These are phyloP conservation scores for Mycena haematopus DNA, from an alignment of 768 basidiomycete species.

Conservation along the genomic window DNA sequence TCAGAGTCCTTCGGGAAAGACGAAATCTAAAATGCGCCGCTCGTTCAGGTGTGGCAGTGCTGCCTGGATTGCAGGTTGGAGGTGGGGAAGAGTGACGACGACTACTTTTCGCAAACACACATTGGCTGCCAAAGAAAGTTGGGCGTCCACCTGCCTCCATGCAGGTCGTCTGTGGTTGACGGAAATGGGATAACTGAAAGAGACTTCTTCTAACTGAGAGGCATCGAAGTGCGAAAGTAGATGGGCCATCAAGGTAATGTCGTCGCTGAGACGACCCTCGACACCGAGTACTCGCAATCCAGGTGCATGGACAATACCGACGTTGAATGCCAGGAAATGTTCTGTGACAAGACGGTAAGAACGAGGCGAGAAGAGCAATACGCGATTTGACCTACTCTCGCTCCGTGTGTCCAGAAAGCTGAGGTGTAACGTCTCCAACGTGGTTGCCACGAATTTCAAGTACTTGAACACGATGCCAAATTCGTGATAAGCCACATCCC, in stretches of 20 bases:
- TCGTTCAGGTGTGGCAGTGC: conserved; percentile 13
- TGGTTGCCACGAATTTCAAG: conserved; percentile 9
- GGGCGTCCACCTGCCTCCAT: conserved; percentile 10
- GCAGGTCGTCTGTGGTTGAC: conserved; percentile 3
- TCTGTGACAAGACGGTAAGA: conserved; percentile 2
- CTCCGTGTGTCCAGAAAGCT: conserved; percentile 16
- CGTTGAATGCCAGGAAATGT: conserved; percentile 1
- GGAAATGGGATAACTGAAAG: conserved; percentile 5
- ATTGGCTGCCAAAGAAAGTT: conserved; percentile 1
- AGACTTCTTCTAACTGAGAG: conserved; percentile 8
- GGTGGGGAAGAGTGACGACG: conserved; percentile 11
- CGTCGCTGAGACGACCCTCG: conserved; percentile 4
- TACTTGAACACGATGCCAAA: conserved; percentile 14
- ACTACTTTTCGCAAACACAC: conserved; percentile 7
- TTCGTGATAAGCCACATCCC: conserved; percentile 15
- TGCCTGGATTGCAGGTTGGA: neutral
- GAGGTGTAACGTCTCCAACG: conserved; percentile 14
- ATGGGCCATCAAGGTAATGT: conserved; percentile 11
- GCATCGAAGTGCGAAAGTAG: conserved; percentile 2
- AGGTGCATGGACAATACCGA: conserved; percentile 2
- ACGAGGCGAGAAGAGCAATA: neutral
- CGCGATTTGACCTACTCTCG: conserved; percentile 19
- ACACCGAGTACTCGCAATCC: conserved; percentile 10
- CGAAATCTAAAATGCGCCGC: conserved; percentile 11
- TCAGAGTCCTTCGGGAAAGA: conserved; percentile 13